Evolutionary conservation across 306 rosid species (phyloP), one percentile per base, ranked within the genome.

Genomic region (Luffa aegyptiaca): DNA sequence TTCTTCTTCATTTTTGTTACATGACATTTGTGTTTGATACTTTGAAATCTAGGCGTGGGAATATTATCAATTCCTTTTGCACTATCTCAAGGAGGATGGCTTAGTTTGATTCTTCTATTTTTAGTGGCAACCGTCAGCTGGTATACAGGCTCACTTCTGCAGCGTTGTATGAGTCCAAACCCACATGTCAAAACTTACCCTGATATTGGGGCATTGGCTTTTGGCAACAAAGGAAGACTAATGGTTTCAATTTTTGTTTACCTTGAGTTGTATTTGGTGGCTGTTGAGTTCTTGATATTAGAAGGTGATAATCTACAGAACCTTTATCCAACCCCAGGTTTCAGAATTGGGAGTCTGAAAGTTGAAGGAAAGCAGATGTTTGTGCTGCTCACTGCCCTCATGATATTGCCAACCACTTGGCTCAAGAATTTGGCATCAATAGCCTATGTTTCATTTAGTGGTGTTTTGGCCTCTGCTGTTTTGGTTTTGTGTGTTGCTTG

Each of bases 11-110:
- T 26, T 26, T 26, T 26, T 26, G 31, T 26, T 26, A 26, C 31
- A 26, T 26, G 31, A 26, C 31, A 26, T 26, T 26, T 26, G 31
- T 26, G 31, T 26, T 26, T 26, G 31, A 26, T 26, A 26, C 31
- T 17, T 17, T 18, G 7, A 6, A 66, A 65, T 58, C 35, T 71
- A 90, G 97, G 97, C n/a, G 90, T 93, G 65, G 97, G 97, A 66
- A 81, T 91, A 48, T 84, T 91, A 10, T 89, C 97, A 26, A 85
- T 93, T 82, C 96, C 97, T 10, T 89, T 87, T 83, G 96, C 96
- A 52, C 80, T 93, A 35, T 85, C 91, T 17, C 77, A 88, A 83
- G 97, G 92, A 79, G 97, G 97, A 49, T 91, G 96, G 97, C n/a
- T 87, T 37, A 89, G 93, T 79, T 68, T 93, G 12, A 58, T 85